A percentile compares a stretch with the other conserved stretches of the same genome.
phyloP scores from a whole-genome alignment of 2,329 filamentous ascomycete species.

The Pyrenophora tritici-repentis region DNA sequence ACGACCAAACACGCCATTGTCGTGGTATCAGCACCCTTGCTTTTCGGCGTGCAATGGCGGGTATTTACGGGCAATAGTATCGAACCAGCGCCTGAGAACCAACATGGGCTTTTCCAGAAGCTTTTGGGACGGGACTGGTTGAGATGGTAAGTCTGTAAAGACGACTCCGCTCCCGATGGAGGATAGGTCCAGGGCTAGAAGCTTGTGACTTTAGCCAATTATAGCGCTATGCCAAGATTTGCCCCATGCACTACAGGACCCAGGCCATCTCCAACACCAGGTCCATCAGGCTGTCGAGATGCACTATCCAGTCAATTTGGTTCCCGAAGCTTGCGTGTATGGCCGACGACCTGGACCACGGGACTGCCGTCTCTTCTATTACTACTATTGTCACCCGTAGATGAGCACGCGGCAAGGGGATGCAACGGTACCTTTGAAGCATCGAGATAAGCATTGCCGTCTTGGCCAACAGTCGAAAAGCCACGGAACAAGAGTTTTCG shows the following conservation, averaged over 20 bases:
- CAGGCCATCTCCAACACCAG: not conserved
- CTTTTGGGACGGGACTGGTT: not conserved
- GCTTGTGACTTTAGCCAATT: constrained; percentile 13
- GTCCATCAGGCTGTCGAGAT: not conserved
- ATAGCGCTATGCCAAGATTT: constrained; percentile 1
- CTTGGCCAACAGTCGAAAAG: constrained; percentile 1
- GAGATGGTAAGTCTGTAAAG: not conserved
- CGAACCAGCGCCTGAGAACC: not conserved
- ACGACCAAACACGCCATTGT: not conserved
- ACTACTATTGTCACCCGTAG: too few species aligned
- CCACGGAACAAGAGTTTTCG: constrained; percentile 9
- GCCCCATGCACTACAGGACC: constrained; percentile 3
- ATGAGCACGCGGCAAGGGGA: not conserved
- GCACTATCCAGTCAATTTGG: too few species aligned
- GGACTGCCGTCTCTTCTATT: not conserved
- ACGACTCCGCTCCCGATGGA: constrained; percentile 2
- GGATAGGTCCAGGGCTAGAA: constrained; percentile 11
- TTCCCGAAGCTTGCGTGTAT: constrained; percentile 1
- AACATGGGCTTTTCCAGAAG: not conserved
- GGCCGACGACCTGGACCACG: constrained; percentile 5
- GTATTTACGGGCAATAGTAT: constrained; percentile 7
- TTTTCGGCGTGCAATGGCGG: constrained; percentile 1
- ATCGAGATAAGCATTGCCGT: constrained; percentile 3
- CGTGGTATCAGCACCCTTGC: constrained; percentile 9
- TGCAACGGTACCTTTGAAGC: not conserved